A percentile compares a stretch with the other conserved stretches of the same genome.
phyloP scores from a whole-genome alignment of 169 alveolate genomes.

The Blepharisma undulans region DNA sequence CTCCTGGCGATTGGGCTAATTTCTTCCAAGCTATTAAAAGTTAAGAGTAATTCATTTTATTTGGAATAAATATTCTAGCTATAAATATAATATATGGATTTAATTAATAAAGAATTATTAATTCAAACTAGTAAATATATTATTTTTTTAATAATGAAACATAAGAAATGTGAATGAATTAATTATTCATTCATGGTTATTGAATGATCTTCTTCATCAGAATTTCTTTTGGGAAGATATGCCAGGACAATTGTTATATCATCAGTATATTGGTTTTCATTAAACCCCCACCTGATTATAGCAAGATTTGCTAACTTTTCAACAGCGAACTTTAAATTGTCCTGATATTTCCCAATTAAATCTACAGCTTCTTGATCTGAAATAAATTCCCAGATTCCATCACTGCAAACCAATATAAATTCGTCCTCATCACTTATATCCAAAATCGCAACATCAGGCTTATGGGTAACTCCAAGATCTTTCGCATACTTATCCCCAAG shows the following conservation, averaged over 20 bases:
- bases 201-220: background rate
- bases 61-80: background rate
- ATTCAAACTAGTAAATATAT: too few species aligned
- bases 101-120: too few species aligned
- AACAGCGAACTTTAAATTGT: slow-evolving; percentile 71
- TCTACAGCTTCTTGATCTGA: slow-evolving; percentile 70
- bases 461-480: slow-evolving; percentile 87
- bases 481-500: slow-evolving; percentile 89
- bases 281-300: slow-evolving; percentile 87
- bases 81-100: too few species aligned
- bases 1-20: background rate
- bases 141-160: too few species aligned
- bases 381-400: slow-evolving; percentile 78
- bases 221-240: slow-evolving; percentile 28
- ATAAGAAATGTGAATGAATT: background rate
- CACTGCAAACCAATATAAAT: slow-evolving; percentile 67
- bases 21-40: background rate
- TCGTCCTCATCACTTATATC: slow-evolving; percentile 57
- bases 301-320: slow-evolving; percentile 86
- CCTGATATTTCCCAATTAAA: slow-evolving; percentile 62
- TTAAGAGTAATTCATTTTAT: background rate
- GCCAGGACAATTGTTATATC: slow-evolving; percentile 81
- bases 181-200: background rate
- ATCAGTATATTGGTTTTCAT: slow-evolving; percentile 85
- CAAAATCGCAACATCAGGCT: slow-evolving; percentile 78